These are phyloP conservation scores for Phanerochaete carnosa DNA, from an alignment of 768 basidiomycete genomes.

Conservation along the genomic window DNA sequence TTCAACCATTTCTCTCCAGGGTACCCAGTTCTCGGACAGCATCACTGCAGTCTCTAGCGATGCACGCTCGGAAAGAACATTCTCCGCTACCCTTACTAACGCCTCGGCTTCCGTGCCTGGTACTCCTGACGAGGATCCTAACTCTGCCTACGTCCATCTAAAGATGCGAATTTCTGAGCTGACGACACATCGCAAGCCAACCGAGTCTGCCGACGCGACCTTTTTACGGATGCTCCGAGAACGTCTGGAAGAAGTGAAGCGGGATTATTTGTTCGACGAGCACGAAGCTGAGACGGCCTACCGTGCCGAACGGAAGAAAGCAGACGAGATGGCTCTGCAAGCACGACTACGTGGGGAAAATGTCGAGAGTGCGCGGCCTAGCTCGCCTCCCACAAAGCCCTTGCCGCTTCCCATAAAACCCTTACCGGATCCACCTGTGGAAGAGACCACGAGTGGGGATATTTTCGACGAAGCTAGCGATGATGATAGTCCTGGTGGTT, in stretches of 20 bases:
- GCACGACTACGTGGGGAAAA: slow-evolving; percentile 34
- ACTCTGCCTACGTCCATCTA: slow-evolving; percentile 56
- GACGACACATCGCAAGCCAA: slow-evolving; percentile 29
- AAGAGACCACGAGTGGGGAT: slow-evolving; percentile 27
- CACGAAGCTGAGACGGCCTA: slow-evolving; percentile 61
- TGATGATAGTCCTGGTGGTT: slow-evolving; percentile 46
- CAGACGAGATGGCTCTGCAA: slow-evolving; percentile 41
- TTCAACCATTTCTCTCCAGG: neutral
- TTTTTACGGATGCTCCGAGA: slow-evolving; percentile 38
- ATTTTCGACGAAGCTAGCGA: slow-evolving; percentile 53
- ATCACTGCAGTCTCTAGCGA: neutral
- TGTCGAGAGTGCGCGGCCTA: neutral
- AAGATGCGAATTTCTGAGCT: slow-evolving; percentile 55
- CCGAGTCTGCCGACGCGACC: slow-evolving; percentile 24
- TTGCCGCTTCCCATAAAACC: slow-evolving; percentile 8
- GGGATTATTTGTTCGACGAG: slow-evolving; percentile 70
- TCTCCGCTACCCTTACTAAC: neutral
- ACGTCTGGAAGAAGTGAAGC: slow-evolving; percentile 44
- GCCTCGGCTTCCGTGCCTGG: neutral
- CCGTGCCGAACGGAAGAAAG: slow-evolving; percentile 48
- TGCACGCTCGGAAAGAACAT: neutral
- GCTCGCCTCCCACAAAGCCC: neutral
- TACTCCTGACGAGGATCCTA: slow-evolving; percentile 40
- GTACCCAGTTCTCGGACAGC: neutral
- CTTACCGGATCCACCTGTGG: neutral